Conservation (phyloP, 169 alveolate genomes). For the Babesia bovis region DNA sequence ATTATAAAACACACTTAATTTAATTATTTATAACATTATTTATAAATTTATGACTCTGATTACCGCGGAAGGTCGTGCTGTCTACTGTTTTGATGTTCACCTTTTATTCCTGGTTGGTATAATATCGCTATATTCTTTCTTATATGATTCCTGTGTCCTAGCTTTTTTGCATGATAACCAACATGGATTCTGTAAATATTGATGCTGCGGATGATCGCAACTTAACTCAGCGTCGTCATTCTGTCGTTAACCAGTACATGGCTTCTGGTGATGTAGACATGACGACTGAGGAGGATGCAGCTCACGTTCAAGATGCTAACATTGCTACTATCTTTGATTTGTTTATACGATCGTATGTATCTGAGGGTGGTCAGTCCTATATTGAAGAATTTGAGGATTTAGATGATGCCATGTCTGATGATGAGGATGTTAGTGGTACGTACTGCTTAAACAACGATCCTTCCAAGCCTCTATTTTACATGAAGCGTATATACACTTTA, state of each 20-base stretch:
- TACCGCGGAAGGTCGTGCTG: slow-evolving; percentile 16
- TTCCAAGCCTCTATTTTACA: slow-evolving; percentile 55
- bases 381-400: slow-evolving; percentile 48
- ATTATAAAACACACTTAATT: background rate
- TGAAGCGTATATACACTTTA: slow-evolving; percentile 61
- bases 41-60: background rate
- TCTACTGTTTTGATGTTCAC: too few species aligned
- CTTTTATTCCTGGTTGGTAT: too few species aligned
- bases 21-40: too few species aligned
- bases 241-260: slow-evolving; percentile 7
- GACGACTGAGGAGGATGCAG: slow-evolving; percentile 68
- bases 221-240: background rate
- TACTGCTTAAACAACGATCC: slow-evolving; percentile 52
- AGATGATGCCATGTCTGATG: slow-evolving; percentile 56
- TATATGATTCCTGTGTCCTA: too few species aligned
- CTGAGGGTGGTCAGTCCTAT: slow-evolving; percentile 19
- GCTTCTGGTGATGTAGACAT: slow-evolving; percentile 36
- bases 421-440: slow-evolving; percentile 62
- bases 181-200: background rate
- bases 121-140: too few species aligned
- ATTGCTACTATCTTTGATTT: slow-evolving; percentile 76
- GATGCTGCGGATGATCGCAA: background rate
- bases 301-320: slow-evolving; percentile 77
- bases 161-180: background rate
- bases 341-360: slow-evolving; percentile 67